These are phyloP conservation scores for Toxicodendron radicans DNA, from an alignment of 345 rosid genomes.

Conservation along the genomic window DNA sequence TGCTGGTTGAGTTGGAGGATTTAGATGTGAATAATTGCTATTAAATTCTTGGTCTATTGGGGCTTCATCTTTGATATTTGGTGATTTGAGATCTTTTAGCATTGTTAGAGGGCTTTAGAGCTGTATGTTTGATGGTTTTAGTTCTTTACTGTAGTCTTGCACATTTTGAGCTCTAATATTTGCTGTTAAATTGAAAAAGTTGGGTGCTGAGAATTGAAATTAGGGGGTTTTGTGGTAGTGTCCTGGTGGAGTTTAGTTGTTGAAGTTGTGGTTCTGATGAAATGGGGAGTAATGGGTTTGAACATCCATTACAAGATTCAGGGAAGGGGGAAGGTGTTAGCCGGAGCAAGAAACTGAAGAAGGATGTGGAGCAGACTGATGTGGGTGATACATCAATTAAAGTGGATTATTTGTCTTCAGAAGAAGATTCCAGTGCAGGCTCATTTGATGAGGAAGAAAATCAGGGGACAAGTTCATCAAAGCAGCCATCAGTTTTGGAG, in stretches of 20 bases:
- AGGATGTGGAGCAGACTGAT: constrained; percentile 21
- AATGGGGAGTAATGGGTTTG: constrained; percentile 58
- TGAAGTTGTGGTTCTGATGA: constrained; percentile 19
- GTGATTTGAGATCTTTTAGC: background rate
- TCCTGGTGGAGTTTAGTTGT: constrained; percentile 12
- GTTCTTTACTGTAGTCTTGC: background rate
- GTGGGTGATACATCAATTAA: constrained; percentile 18
- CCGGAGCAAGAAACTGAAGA: constrained; percentile 28
- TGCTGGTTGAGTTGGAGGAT: constrained; percentile 6
- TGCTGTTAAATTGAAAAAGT: constrained; percentile 4
- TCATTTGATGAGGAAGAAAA: constrained; percentile 24
- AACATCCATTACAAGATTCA: constrained; percentile 43
- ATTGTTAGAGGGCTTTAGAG: constrained; percentile 2
- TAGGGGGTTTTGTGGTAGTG: constrained; percentile 6
- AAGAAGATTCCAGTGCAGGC: constrained; percentile 21
- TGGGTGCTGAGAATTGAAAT: constrained; percentile 5
- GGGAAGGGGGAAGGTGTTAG: constrained; percentile 31
- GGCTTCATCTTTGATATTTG: background rate
- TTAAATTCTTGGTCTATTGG: background rate
- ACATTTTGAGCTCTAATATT: background rate
- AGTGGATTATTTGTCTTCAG: constrained; percentile 24
- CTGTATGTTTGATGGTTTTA: background rate
- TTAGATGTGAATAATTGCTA: background rate
- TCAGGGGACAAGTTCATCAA: constrained; percentile 29
- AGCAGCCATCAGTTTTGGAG: constrained; percentile 33